Conservation (phyloP, 73 alveolate genomes). For the Paramecium tetraurelia region DNA sequence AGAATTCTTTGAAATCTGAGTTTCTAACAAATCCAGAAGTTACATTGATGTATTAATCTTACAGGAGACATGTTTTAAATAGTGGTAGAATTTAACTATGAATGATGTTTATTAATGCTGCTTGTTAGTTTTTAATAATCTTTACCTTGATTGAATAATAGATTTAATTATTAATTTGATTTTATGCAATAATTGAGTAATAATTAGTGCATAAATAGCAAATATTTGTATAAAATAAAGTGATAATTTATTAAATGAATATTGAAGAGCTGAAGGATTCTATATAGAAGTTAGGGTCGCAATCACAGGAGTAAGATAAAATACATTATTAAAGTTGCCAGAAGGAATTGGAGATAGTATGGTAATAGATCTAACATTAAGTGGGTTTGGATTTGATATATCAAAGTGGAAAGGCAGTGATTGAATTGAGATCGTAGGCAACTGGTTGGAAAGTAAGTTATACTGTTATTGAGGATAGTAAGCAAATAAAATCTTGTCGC, state of each 20-base stretch:
- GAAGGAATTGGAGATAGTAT: not conserved
- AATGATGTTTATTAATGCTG: no score
- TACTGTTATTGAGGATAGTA: not conserved
- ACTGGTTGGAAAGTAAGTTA: not conserved
- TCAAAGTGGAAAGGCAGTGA: not conserved
- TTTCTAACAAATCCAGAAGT: no score
- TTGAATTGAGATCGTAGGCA: not conserved
- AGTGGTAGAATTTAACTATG: no score
- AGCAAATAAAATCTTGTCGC: not conserved
- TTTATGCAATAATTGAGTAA: not conserved
- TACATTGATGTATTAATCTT: no score
- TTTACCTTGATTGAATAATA: no score
- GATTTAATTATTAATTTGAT: not conserved
- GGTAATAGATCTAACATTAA: not conserved
- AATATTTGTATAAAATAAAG: not conserved
- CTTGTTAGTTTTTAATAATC: no score
- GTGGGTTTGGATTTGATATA: not conserved
- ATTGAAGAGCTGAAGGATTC: not conserved
- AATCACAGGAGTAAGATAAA: not conserved
- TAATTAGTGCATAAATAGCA: not conserved
- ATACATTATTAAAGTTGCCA: not conserved
- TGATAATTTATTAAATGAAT: not conserved
- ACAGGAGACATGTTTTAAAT: no score
- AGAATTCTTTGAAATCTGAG: no score
- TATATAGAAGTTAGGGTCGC: not conserved